These are phyloP conservation scores for Tagetes patula DNA, from an alignment of 129 eudicot genomes.

Conservation along the genomic window DNA sequence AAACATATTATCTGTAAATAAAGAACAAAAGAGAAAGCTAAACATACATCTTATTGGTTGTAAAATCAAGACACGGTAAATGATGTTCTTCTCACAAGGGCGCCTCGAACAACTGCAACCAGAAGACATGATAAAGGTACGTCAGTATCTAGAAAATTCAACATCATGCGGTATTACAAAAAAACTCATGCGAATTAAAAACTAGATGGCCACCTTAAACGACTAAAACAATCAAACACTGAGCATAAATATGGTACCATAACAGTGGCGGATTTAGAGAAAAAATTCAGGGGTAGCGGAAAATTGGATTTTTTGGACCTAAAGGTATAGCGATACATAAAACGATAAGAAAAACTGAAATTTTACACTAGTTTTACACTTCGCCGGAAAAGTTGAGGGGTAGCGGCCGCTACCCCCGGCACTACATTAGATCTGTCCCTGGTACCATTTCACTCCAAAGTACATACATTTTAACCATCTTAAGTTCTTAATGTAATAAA, in stretches of 20 bases:
- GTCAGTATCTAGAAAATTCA: neutral
- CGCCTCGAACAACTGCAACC: neutral
- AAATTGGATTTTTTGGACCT: too few relatives aligned
- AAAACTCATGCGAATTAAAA: neutral
- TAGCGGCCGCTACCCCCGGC: too few relatives aligned
- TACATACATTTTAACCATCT: too few relatives aligned
- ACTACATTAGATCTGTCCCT: too few relatives aligned
- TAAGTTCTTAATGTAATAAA: too few relatives aligned
- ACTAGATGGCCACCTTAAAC: neutral
- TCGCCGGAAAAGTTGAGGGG: too few relatives aligned
- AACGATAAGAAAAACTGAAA: too few relatives aligned
- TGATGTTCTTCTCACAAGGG: slow-evolving; percentile 9
- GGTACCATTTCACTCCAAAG: too few relatives aligned
- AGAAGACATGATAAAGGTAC: neutral
- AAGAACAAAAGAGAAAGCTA: neutral
- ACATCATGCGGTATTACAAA: neutral
- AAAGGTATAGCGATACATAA: too few relatives aligned
- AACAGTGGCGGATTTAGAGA: too few relatives aligned
- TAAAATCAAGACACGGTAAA: neutral
- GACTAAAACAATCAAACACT: neutral
- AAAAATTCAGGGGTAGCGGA: too few relatives aligned
- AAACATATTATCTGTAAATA: neutral
- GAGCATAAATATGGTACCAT: neutral
- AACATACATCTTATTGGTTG: neutral
- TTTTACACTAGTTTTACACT: too few relatives aligned